These are phyloP conservation scores for Tephrocybe rancida DNA, from an alignment of 768 basidiomycete genomes.

Conservation along the genomic window DNA sequence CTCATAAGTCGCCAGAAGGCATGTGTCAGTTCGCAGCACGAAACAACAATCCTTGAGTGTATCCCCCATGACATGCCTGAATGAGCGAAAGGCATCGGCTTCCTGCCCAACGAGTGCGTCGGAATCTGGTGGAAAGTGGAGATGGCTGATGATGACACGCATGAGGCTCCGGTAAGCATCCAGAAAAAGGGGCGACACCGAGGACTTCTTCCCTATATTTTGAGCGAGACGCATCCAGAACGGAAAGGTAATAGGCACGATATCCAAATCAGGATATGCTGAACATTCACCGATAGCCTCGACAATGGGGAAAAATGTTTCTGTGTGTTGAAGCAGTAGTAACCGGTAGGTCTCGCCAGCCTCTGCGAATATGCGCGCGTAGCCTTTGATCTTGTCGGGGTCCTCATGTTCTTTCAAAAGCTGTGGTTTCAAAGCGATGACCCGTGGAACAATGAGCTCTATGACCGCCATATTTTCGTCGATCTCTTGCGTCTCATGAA, in stretches of 20 bases:
- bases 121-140: constrained; percentile 86
- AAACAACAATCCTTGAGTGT: constrained; percentile 98
- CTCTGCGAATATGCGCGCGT: constrained; percentile 92
- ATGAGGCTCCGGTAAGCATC: constrained; percentile 87
- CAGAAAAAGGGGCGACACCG: constrained; percentile 73
- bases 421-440: constrained; percentile 71
- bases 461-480: constrained; percentile 92
- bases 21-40: constrained; percentile 85
- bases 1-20: constrained; percentile 80
- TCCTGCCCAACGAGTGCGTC: constrained; percentile 75
- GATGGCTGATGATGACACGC: constrained; percentile 83
- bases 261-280: constrained; percentile 90
- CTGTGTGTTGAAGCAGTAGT: constrained; percentile 85
- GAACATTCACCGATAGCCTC: constrained; percentile 94
- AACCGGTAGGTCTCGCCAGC: constrained; percentile 95
- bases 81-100: constrained; percentile 90
- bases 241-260: constrained; percentile 95
- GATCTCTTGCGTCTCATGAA: constrained; percentile 98
- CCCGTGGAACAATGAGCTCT: constrained; percentile 82
- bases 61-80: constrained; percentile 98
- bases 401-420: constrained; percentile 70
- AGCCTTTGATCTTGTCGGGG: constrained; percentile 85
- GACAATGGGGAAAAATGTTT: constrained; percentile 93
- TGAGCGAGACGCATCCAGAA: constrained; percentile 99
- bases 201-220: constrained; percentile 75